Evolutionary conservation across 345 rosid species (phyloP).

Genomic region (Linum trigynum): DNA sequence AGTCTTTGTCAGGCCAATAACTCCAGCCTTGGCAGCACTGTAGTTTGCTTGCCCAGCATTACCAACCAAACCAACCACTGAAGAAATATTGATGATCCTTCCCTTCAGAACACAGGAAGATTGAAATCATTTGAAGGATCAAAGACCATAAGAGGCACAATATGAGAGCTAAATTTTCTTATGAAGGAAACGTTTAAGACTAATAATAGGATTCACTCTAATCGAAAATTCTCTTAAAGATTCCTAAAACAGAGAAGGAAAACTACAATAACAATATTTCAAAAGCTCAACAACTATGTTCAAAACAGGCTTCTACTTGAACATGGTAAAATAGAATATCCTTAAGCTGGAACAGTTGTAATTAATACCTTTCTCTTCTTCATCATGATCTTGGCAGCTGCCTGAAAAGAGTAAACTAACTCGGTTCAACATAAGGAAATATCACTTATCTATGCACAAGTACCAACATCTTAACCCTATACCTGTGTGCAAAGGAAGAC

Average conservation of each 20-base stretch:
- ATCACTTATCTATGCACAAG: not conserved
- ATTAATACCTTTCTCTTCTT: slow-evolving; percentile 70
- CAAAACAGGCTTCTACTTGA: too few relatives aligned
- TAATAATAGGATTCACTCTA: too few relatives aligned
- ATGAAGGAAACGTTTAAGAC: too few relatives aligned
- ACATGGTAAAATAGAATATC: too few relatives aligned
- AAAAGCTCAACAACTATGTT: not conserved
- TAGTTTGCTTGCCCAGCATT: slow-evolving; percentile 90
- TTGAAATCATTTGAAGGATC: not conserved
- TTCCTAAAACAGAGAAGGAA: too few relatives aligned
- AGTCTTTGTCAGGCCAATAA: slow-evolving; percentile 77
- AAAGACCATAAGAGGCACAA: too few relatives aligned
- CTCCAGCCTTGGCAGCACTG: slow-evolving; percentile 97
- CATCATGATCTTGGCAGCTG: slow-evolving; percentile 92
- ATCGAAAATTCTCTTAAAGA: too few relatives aligned
- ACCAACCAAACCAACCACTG: slow-evolving; percentile 90
- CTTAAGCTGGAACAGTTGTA: not conserved
- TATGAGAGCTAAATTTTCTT: too few relatives aligned
- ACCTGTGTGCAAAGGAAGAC: slow-evolving; percentile 97
- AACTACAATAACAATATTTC: too few relatives aligned
- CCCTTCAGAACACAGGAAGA: slow-evolving; percentile 42
- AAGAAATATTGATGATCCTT: slow-evolving; percentile 72
- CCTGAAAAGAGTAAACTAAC: slow-evolving; percentile 47
- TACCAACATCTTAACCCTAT: slow-evolving; percentile 4
- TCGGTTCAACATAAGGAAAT: slow-evolving; percentile 15